Evolutionary conservation across 108 stramenopile species (phyloP), one percentile per base, ranked within the genome.

Genomic region (Stephanodiscus triporus): DNA sequence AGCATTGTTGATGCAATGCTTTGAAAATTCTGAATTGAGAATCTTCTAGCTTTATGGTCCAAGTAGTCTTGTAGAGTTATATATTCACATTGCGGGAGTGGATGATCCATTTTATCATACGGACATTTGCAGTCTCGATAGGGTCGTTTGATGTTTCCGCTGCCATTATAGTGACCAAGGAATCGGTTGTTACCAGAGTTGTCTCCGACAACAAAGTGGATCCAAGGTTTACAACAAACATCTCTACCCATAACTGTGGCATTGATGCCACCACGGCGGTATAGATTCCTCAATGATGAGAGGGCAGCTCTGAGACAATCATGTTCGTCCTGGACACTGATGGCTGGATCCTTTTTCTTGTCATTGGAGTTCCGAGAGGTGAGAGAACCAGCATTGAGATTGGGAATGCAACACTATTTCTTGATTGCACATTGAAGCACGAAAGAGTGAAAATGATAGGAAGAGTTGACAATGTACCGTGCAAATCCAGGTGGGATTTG

Each of bases 391-490:
- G 40, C 40, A 11, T 40, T 40, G 40, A 53, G 23, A 8, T 53
- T 53, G 6, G 51, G 51, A 24, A 53, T 53, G 51, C n/a, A 20
- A 20, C 51, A 8, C 51, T 53, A 24, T 53, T 53, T 8, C 51
- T 53, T 20, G 51, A 22, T 53, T 6, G 5, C 51, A 20, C 19
- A 20, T 53, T 53, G 19, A 53, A 53, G 23, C 51, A 53, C 20
- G 51, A 53, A 6, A 53, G 51, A 22, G 51, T 53, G 51, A 53
- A 53, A 53, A 22, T 24, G 51, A 53, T 24, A 53, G 51, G 51
- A 24, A 24, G 20, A 53, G 51, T 53, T 6, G 51, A 22, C 20
- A 53, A 24, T 24, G 51, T 20, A 7, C 51, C 51, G 8, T 53
- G 51, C 51, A 53, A 20, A 53, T 53, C 51, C 5, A 53, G 23